Conservation (phyloP, 2,329 filamentous ascomycete species). For the Paecilomyces niveus region DNA sequence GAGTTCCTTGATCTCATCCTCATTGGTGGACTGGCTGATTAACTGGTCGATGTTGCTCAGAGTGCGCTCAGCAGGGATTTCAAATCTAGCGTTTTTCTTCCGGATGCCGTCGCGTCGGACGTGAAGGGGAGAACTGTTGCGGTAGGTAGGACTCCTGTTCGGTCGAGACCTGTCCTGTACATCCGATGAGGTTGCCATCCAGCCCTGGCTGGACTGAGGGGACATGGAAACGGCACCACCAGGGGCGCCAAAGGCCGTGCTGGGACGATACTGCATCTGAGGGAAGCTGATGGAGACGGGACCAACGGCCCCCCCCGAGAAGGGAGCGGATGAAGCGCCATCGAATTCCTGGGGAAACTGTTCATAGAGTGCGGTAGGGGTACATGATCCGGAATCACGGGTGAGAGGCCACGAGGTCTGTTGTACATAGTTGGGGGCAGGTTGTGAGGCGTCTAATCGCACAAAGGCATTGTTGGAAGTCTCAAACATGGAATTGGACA, state of each 20-base stretch:
- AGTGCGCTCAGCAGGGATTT: constrained; percentile 90
- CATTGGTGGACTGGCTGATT: constrained; percentile 72
- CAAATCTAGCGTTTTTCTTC: constrained; percentile 98
- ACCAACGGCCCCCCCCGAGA: constrained; percentile 36
- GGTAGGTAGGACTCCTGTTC: constrained; percentile 58
- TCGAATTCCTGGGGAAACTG: constrained; percentile 50
- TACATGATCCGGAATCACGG: constrained; percentile 62
- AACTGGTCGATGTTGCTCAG: constrained; percentile 91
- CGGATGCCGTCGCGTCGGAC: constrained; percentile 78
- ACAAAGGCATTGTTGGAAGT: constrained; percentile 55
- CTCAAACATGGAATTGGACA: constrained; percentile 43
- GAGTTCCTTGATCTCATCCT: constrained; percentile 92
- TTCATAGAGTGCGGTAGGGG: constrained; percentile 65
- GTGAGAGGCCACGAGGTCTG: constrained; percentile 57
- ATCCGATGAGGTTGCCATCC: constrained; percentile 42
- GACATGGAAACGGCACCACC: constrained; percentile 50
- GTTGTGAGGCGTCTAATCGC: constrained; percentile 48
- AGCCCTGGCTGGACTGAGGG: constrained; percentile 55
- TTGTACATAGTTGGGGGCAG: constrained; percentile 37
- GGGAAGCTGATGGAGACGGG: constrained; percentile 34
- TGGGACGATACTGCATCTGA: constrained; percentile 37
- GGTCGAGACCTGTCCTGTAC: constrained; percentile 46
- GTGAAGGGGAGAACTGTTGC: constrained; percentile 66
- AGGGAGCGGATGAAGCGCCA: constrained; percentile 33
- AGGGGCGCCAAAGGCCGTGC: constrained; percentile 43